phyloP scores from a whole-genome alignment of 805 yeast genomes.

The Geotrichum ghanense region DNA sequence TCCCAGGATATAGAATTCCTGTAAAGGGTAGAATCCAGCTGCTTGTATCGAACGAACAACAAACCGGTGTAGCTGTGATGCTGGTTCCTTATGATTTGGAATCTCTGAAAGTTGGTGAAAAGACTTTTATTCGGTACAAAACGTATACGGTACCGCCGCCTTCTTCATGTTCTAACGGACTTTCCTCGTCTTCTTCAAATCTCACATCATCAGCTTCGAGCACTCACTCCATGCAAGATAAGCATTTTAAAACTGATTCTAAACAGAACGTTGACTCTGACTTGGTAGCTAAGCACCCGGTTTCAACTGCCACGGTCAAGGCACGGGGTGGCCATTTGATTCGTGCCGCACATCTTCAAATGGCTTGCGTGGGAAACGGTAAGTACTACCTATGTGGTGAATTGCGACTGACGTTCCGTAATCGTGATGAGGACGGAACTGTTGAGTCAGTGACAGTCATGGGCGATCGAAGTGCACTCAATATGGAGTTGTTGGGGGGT shows the following conservation, averaged over 20 bases:
- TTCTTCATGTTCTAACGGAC: background rate
- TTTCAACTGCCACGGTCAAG: too few relatives aligned
- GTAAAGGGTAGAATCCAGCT: constrained; percentile 24
- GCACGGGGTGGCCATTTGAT: constrained; percentile 15
- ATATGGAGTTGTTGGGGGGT: background rate
- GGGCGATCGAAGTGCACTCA: background rate
- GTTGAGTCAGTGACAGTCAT: background rate
- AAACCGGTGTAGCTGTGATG: constrained; percentile 24
- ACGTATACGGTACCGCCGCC: constrained; percentile 7
- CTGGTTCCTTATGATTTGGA: constrained; percentile 24
- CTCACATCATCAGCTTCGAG: too few relatives aligned
- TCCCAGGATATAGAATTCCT: constrained; percentile 24
- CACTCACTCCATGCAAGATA: too few relatives aligned
- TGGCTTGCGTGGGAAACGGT: constrained; percentile 16
- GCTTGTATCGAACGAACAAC: constrained; percentile 22
- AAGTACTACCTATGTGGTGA: constrained; percentile 19
- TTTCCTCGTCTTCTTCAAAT: background rate
- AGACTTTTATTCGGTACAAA: constrained; percentile 25
- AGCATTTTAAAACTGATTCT: constrained; percentile 3
- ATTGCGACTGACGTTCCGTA: constrained; percentile 23
- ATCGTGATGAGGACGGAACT: constrained; percentile 6
- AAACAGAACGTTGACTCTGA: too few relatives aligned
- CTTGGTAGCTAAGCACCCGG: too few relatives aligned
- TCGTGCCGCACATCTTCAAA: constrained; percentile 23
- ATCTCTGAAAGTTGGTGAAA: constrained; percentile 19